Evolutionary conservation across 2,329 filamentous ascomycete genomes (phyloP), one percentile per base, ranked within the genome.

Genomic region (Periconia sp.): DNA sequence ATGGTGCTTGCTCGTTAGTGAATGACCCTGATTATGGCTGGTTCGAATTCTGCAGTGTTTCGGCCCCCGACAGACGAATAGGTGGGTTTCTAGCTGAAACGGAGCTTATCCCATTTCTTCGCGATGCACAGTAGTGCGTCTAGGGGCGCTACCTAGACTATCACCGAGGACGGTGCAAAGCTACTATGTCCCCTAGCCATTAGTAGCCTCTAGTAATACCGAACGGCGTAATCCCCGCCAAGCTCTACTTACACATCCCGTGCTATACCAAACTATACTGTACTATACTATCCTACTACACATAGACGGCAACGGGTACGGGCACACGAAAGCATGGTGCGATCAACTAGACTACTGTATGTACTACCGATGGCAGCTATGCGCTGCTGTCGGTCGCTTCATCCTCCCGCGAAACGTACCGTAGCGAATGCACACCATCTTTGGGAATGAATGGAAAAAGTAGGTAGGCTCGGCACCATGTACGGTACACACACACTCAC

Each of bases 21-120:
- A 11, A 37, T 27, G 33, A 11, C 3, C n/a, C 11, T 37, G 33
- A 37, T 37, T 11, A 37, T 6, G 27, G 23, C 33, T 30, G 27
- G 19, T 51, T 27, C 23, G 30, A 45, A 18, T n/a, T n/a, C 47
- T 60, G 56, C 60, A 62, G 23, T 37, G 19, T 55, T 55, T 65
- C 62, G 62, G 62, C 62, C 62, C 59, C 62, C 62, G 62, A 65
- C 45, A 50, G 56, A 44, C 52, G 48, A 52, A 47, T 57, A 42
- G 41, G 8, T 27, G 23, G n/a, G 23, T 18, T 43, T 53, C 42
- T 50, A 48, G 35, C 37, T 54, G 56, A 57, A 60, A 58, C 53
- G 55, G 33, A 45, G 51, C 43, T 20, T 51, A 59, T 52, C 41
- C n/a, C 42, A 10, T 44, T 30, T 46, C 17, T 17, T 51, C 35